Percentiles rank a stretch among this genome's conserved stretches.
Conservation (phyloP, 176 grass and related monocot species). For the Triticum urartu region DNA sequence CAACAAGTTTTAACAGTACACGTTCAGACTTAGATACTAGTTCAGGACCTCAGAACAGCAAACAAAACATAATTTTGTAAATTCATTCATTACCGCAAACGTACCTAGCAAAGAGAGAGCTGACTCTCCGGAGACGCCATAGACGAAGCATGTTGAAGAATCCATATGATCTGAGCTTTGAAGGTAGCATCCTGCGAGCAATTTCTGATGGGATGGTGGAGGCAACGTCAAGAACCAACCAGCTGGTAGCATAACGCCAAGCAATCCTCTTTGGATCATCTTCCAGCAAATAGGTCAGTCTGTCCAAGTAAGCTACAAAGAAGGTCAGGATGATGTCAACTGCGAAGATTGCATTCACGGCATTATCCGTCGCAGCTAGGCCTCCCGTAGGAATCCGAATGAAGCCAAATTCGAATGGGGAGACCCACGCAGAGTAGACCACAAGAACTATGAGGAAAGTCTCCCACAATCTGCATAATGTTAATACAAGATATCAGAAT, state of each 20-base stretch:
- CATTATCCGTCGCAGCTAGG: conserved; percentile 66
- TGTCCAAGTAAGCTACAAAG: conserved; percentile 89
- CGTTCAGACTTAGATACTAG: not conserved
- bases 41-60: not conserved
- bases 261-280: conserved; percentile 68
- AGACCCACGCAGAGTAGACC: conserved; percentile 90
- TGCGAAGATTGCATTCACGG: conserved; percentile 82
- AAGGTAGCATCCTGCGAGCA: conserved; percentile 62
- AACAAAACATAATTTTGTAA: not conserved
- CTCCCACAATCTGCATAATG: conserved; percentile 67
- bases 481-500: conserved; percentile 26
- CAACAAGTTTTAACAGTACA: not conserved
- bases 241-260: conserved; percentile 68
- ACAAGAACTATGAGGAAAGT: conserved; percentile 84
- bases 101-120: conserved; percentile 92
- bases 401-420: conserved; percentile 96
- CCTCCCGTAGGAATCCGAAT: conserved; percentile 45
- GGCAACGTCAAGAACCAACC: conserved; percentile 81
- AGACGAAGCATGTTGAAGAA: conserved; percentile 97
- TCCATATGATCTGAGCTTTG: conserved; percentile 64
- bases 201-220: conserved; percentile 80
- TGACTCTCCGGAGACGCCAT: conserved; percentile 97
- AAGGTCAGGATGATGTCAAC: conserved; percentile 88
- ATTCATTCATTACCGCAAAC: not conserved
- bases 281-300: conserved; percentile 64